These are phyloP conservation scores for Arthrinium phaeospermum DNA, from an alignment of 2,329 filamentous ascomycete species.

Conservation along the genomic window DNA sequence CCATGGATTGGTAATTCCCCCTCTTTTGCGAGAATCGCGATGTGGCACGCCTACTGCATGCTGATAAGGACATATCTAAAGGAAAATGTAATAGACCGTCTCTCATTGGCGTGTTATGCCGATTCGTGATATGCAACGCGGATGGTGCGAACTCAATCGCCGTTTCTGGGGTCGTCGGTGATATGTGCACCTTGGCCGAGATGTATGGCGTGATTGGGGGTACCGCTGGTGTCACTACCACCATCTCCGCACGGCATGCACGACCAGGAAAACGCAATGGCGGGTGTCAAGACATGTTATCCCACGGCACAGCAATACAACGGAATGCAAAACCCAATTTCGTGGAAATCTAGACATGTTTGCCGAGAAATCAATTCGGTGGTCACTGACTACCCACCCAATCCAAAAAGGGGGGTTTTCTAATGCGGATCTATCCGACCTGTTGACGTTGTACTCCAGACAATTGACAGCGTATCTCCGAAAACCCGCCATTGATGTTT, in stretches of 20 bases:
- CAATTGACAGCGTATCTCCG: not conserved
- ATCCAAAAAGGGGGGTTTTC: not conserved
- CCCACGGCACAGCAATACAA: not conserved
- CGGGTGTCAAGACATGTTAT: too few species aligned
- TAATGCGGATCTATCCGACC: not conserved
- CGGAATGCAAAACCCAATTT: not conserved
- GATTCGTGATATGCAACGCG: not conserved
- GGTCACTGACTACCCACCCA: not conserved
- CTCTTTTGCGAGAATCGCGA: not conserved
- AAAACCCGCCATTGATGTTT: not conserved
- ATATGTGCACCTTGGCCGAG: constrained; percentile 20
- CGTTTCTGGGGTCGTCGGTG: not conserved
- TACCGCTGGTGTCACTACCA: constrained; percentile 28
- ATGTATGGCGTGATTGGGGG: constrained; percentile 29
- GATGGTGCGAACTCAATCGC: constrained; percentile 17
- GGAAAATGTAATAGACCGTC: not conserved
- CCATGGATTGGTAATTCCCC: not conserved
- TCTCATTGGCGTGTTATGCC: not conserved
- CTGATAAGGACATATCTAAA: not conserved
- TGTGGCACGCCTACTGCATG: not conserved
- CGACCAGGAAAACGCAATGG: not conserved
- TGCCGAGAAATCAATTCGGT: not conserved
- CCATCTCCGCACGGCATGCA: constrained; percentile 10
- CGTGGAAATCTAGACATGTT: not conserved
- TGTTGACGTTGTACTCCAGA: not conserved